A percentile compares a stretch with the other conserved stretches of the same genome.
phyloP scores from a whole-genome alignment of 2,329 filamentous ascomycete species.

The Huntiella decipiens region DNA sequence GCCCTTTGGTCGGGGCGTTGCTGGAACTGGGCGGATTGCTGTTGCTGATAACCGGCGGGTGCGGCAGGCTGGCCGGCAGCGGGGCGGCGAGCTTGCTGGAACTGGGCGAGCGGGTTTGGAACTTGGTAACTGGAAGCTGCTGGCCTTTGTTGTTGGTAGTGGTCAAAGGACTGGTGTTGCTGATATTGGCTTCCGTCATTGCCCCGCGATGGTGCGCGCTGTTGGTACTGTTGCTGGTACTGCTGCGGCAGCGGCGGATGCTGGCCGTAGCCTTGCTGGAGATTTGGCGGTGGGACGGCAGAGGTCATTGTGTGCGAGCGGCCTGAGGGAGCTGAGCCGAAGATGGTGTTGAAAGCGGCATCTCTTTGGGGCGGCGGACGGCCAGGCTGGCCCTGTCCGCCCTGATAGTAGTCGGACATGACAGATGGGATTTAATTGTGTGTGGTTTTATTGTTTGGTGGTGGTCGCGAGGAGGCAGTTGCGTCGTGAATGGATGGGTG shows the following conservation, averaged over 20 bases:
- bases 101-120: slow-evolving; percentile 25
- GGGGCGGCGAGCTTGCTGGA: slow-evolving; percentile 22
- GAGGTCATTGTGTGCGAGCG: slow-evolving; percentile 93
- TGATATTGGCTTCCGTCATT: slow-evolving; percentile 1
- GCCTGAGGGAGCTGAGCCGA: slow-evolving; percentile 68
- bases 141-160: slow-evolving; percentile 23
- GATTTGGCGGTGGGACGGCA: slow-evolving; percentile 38
- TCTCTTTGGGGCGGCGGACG: slow-evolving; percentile 54
- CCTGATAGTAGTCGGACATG: slow-evolving; percentile 42
- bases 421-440: slow-evolving; percentile 9
- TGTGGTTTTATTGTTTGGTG: too few species aligned
- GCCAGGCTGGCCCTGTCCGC: slow-evolving; percentile 27
- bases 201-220: slow-evolving; percentile 11
- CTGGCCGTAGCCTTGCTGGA: slow-evolving; percentile 25
- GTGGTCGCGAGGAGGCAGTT: not conserved
- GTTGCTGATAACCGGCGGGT: slow-evolving; percentile 24
- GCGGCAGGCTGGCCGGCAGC: slow-evolving; percentile 11
- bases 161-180: not conserved
- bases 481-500: not conserved
- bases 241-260: slow-evolving; percentile 17
- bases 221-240: slow-evolving; percentile 21
- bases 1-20: slow-evolving; percentile 37
- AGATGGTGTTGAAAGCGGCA: slow-evolving; percentile 91
- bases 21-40: slow-evolving; percentile 4
- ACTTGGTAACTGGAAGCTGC: slow-evolving; percentile 29